Evolutionary conservation across 257 asterid species (phyloP), one percentile per base, ranked within the genome.

Genomic region (Rubia yunnanensis): DNA sequence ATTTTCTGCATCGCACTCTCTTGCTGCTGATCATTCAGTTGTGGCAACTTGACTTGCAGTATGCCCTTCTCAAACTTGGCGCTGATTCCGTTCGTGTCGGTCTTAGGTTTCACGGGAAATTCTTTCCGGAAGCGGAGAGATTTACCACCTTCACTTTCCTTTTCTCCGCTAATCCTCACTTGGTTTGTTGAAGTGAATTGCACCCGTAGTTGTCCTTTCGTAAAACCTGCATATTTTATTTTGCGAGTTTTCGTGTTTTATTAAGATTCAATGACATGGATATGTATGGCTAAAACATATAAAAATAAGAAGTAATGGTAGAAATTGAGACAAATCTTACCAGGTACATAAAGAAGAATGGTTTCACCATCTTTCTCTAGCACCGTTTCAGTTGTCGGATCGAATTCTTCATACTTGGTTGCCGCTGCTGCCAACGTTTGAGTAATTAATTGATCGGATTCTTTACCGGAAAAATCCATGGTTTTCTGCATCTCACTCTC

Each of bases 31-130:
- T 78, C 78, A 39, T 71, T 77, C 0, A 77, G 30, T 39, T 82
- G 86, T n/a, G 96, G 91, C 32, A 71, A 83, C 60, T 67, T 77
- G 7, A 91, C 28, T 58, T 70, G 76, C 9, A 91, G 26, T 39
- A 74, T 73, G 10, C 85, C 92, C 2, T 60, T 81, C 50, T 86
- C 94, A 41, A 88, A 86, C 72, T 76, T 91, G 6, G 91, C 95
- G 20, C 67, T 68, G 73, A 88, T 86, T 65, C 76, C 79, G 63
- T 35, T 61, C 55, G 82, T 71, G 69, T 86, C 89, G 34, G 73
- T 75, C 36, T 76, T 76, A 55, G 79, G 64, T 1, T 89, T 68
- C 27, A 91, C 53, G 0, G 76, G 84, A 44, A 83, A 80, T n/a
- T 86, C 85, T 71, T 83, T 91, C 13, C 63, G 78, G 18, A 91